A percentile compares a stretch with the other conserved stretches of the same genome.
These are phyloP conservation scores for Penicillium bialowiezense DNA, from an alignment of 495 filamentous ascomycete species.

Conservation along the genomic window DNA sequence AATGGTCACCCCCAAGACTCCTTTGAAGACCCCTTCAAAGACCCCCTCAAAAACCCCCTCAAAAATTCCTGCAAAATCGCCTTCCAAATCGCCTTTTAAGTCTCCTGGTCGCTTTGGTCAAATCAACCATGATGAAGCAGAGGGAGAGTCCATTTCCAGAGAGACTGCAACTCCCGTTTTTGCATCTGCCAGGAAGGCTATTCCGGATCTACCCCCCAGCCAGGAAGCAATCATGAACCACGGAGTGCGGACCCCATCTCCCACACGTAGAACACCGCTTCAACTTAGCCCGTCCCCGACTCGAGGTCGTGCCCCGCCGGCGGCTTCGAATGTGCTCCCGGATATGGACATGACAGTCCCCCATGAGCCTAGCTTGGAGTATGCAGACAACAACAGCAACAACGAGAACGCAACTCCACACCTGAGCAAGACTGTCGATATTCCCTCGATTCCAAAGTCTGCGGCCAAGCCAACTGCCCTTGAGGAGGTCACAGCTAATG, in stretches of 20 bases:
- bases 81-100: not conserved
- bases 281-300: constrained; percentile 22
- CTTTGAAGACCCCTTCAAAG: not conserved
- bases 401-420: constrained; percentile 28
- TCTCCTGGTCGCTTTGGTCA: not conserved
- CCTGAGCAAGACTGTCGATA: constrained; percentile 11
- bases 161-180: not conserved
- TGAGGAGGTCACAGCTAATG: constrained; percentile 25
- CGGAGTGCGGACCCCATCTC: constrained; percentile 15
- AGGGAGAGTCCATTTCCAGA: not conserved
- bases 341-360: constrained; percentile 2
- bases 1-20: constrained; percentile 11
- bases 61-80: not conserved
- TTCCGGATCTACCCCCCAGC: constrained; percentile 12
- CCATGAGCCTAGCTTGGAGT: constrained; percentile 5
- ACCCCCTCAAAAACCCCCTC: constrained; percentile 1
- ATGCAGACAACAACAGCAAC: constrained; percentile 7
- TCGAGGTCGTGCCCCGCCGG: constrained; percentile 12
- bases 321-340: constrained; percentile 4
- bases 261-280: constrained; percentile 19
- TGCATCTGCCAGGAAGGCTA: constrained; percentile 11
- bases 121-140: not conserved
- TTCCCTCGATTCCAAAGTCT: constrained; percentile 18
- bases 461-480: constrained; percentile 24
- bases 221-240: constrained; percentile 5